Conservation (phyloP, 768 basidiomycete genomes). For the Trametes elegans region DNA sequence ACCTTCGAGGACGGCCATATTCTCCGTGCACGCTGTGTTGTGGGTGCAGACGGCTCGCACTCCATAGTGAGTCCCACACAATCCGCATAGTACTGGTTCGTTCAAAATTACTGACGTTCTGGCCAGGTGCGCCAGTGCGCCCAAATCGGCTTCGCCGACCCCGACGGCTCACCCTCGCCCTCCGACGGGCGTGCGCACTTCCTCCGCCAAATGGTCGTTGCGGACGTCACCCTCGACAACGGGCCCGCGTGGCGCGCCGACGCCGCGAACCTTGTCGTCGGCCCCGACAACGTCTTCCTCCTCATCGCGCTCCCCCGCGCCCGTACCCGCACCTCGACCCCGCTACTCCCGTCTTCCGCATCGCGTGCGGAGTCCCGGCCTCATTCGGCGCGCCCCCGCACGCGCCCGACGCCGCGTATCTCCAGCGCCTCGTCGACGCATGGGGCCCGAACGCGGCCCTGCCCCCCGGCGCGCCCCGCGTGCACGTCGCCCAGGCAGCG, state of each 20-base stretch:
- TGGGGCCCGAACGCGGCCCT: constrained; percentile 39
- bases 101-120: too few species aligned
- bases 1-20: constrained; percentile 45
- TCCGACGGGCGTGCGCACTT: constrained; percentile 26
- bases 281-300: constrained; percentile 35
- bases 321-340: constrained; percentile 24
- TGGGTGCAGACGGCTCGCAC: constrained; percentile 51
- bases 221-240: constrained; percentile 41
- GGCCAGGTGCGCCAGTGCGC: constrained; percentile 43
- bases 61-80: constrained; percentile 38
- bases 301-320: constrained; percentile 35
- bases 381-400: constrained; percentile 35
- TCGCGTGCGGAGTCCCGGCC: constrained; percentile 39
- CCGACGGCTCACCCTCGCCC: constrained; percentile 32
- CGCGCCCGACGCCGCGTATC: constrained; percentile 38
- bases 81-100: background rate
- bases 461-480: constrained; percentile 32
- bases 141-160: constrained; percentile 45
- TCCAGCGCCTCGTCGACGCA: constrained; percentile 42
- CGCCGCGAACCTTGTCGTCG: constrained; percentile 27
- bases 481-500: constrained; percentile 36
- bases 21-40: constrained; percentile 44
- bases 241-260: constrained; percentile 26
- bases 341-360: constrained; percentile 34
- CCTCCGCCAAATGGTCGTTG: constrained; percentile 42